Conservation (phyloP, 1,284 basidiomycete genomes). For the Boletellus deceptivus region DNA sequence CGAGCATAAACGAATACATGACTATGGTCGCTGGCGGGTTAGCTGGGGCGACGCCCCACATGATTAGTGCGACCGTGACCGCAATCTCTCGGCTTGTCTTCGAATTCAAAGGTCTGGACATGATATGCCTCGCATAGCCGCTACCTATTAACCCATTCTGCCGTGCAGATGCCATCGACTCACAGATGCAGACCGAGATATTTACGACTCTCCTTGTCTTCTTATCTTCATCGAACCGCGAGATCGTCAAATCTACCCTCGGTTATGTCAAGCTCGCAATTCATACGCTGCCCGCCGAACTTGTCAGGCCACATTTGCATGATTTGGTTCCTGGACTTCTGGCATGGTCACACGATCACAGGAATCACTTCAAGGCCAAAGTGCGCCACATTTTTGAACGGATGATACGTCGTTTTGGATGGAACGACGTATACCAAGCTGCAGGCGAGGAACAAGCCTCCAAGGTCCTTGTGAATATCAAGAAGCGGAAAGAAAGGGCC, state of each 20-base stretch:
- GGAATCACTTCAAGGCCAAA: slow-evolving; percentile 98
- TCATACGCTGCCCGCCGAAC: slow-evolving; percentile 73
- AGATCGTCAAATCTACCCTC: slow-evolving; percentile 95
- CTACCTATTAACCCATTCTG: slow-evolving; percentile 1
- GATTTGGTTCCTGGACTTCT: slow-evolving; percentile 84
- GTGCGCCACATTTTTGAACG: slow-evolving; percentile 97
- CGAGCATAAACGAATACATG: slow-evolving; percentile 89
- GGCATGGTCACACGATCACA: slow-evolving; percentile 94
- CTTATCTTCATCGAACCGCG: slow-evolving; percentile 89
- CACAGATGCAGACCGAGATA: slow-evolving; percentile 82
- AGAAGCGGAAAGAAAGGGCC: slow-evolving; percentile 74
- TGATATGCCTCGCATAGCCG: not conserved
- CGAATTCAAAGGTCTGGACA: slow-evolving; percentile 82
- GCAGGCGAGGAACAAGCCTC: slow-evolving; percentile 74
- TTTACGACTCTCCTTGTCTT: slow-evolving; percentile 89
- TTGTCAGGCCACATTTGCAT: slow-evolving; percentile 75
- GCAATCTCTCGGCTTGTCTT: slow-evolving; percentile 92
- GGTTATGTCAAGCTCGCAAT: slow-evolving; percentile 95
- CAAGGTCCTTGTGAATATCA: slow-evolving; percentile 54
- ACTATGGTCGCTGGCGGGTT: slow-evolving; percentile 97
- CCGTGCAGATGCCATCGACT: slow-evolving; percentile 63
- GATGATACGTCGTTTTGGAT: slow-evolving; percentile 89
- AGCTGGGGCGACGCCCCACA: slow-evolving; percentile 92
- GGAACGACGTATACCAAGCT: slow-evolving; percentile 76
- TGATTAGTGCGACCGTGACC: slow-evolving; percentile 97